Evolutionary conservation across 192 early-diverging fungal species (phyloP), one percentile per base, ranked within the genome.

Genomic region (Backusella sp.): DNA sequence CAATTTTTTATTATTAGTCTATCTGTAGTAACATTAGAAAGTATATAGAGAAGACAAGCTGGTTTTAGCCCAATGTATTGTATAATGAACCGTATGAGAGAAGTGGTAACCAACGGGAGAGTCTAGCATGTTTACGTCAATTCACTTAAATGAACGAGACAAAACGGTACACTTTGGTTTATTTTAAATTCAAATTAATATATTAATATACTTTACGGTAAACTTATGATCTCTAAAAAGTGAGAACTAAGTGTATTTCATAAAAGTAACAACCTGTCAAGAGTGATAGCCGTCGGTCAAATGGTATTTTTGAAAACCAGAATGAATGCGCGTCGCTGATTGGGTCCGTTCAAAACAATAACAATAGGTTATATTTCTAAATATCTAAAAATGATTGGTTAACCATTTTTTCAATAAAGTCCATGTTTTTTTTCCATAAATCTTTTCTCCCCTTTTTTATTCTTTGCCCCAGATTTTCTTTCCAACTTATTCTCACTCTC

Each of bases 381-480:
- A 67, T 8, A 67, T 8, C 5, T 12, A 17, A 23, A 23, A 17
- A 37, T 37, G 8, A 69, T 69, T 69, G 68, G 68, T 41, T 23
- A 36, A 36, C 36, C n/a, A 12, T 69, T 69, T 69, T 44, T 30
- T 46, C 30, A 12, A 62, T 62, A 62, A 26, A 28, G 1, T 62
- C 23, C 56, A 14, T 62, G 56, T 62, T 62, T 62, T 62, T 62
- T 62, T 62, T 62, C 56, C 56, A 62, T 28, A 14, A 28, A 14
- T 28, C 26, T 28, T 14, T 28, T 14, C 56, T 26, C 56, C 56
- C 56, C 56, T 26, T 62, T 56, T 28, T 62, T 62, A 28, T 62
- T 62, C 11, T 30, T 70, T 49, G 41, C 44, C 39, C 70, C 42
- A 49, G 70, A 35, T 68, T 35, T 68, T 35, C 39, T 53, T 72